These are phyloP conservation scores for Solanum aculeatissimum DNA, from an alignment of 305 asterid genomes.

Conservation along the genomic window DNA sequence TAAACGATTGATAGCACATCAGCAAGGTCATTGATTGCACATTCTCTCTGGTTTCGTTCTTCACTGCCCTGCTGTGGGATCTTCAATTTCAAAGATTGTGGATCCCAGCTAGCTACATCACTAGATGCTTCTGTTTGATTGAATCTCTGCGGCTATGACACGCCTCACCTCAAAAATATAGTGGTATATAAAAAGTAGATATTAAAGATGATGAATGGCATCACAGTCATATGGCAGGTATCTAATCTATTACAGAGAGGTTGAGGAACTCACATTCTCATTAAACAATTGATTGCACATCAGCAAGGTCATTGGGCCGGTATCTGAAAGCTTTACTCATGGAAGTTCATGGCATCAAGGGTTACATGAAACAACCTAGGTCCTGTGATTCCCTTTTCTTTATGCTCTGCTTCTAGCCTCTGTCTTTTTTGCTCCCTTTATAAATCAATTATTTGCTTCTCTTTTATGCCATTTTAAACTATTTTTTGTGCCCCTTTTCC, in stretches of 20 bases:
- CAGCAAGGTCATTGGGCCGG: background rate
- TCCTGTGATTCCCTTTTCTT: background rate
- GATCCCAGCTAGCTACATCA: constrained; percentile 79
- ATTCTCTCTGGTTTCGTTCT: constrained; percentile 61
- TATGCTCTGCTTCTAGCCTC: background rate
- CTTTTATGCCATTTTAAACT: background rate
- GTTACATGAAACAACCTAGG: background rate
- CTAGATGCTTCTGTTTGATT: constrained; percentile 74
- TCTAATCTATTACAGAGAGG: constrained; percentile 21
- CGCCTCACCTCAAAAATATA: constrained; percentile 49
- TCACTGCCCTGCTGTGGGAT: constrained; percentile 66
- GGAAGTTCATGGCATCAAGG: background rate
- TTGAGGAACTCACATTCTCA: background rate
- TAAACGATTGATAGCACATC: background rate
- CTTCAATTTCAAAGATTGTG: constrained; percentile 79
- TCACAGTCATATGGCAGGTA: constrained; percentile 56
- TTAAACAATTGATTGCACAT: background rate
- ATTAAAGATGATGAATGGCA: constrained; percentile 44
- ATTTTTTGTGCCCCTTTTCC: background rate
- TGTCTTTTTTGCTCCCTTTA: too few species aligned
- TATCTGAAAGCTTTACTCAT: background rate
- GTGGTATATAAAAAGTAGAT: constrained; percentile 35
- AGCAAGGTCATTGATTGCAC: background rate
- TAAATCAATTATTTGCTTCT: background rate
- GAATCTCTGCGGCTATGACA: constrained; percentile 61